phyloP scores from a whole-genome alignment of 306 rosid species.

The Pueraria montana region DNA sequence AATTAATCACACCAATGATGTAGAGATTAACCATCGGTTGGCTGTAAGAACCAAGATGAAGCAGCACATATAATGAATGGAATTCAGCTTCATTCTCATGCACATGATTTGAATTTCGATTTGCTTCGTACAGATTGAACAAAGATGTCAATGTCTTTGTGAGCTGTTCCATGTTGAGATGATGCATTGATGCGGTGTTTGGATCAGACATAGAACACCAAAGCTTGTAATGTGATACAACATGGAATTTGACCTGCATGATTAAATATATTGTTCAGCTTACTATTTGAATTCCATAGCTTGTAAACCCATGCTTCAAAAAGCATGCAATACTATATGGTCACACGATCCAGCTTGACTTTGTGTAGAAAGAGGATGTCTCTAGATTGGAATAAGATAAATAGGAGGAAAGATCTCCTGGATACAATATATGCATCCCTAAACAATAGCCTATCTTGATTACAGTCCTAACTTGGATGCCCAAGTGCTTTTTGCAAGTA shows the following conservation, averaged over 20 bases:
- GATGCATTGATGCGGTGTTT: conserved; percentile 73
- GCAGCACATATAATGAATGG: conserved; percentile 84
- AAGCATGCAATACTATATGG: background rate
- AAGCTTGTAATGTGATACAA: conserved; percentile 79
- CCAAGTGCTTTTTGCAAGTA: background rate
- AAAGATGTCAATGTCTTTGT: conserved; percentile 81
- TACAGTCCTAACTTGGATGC: background rate
- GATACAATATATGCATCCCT: background rate
- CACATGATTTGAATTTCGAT: conserved; percentile 55
- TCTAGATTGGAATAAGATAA: background rate
- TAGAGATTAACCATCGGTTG: conserved; percentile 71
- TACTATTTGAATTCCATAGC: conserved; percentile 9
- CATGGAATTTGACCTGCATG: conserved; percentile 83
- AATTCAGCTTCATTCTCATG: conserved; percentile 86
- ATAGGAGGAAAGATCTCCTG: background rate
- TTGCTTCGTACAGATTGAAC: conserved; percentile 72
- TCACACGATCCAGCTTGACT: conserved; percentile 1
- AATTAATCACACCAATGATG: conserved; percentile 50
- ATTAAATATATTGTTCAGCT: conserved; percentile 32
- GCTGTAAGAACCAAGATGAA: conserved; percentile 78
- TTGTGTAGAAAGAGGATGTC: background rate
- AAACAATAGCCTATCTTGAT: background rate
- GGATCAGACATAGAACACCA: conserved; percentile 57
- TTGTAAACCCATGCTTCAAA: conserved; percentile 19
- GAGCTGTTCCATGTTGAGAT: conserved; percentile 94